A percentile compares a stretch with the other conserved stretches of the same genome.
Conservation (phyloP, 129 eudicot genomes). For the Flaveria bidentis region DNA sequence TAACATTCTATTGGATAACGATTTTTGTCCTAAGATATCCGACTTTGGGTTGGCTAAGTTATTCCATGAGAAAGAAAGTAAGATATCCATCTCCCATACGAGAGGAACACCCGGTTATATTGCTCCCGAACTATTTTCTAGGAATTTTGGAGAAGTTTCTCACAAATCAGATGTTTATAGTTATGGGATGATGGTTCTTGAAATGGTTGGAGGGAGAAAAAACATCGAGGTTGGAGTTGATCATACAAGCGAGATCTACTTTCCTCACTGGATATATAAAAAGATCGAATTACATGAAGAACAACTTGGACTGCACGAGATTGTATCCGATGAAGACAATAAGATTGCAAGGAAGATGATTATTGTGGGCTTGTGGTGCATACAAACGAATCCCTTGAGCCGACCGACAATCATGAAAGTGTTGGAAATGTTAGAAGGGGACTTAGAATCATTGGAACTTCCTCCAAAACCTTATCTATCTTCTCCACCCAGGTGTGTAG, state of each 20-base stretch:
- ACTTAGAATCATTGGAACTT: not conserved
- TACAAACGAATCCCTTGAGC: not conserved
- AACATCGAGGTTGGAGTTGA: constrained; percentile 1
- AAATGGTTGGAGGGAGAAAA: constrained; percentile 1
- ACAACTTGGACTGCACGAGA: not conserved
- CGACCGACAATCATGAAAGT: not conserved
- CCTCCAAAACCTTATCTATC: not conserved
- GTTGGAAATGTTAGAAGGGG: constrained; percentile 3
- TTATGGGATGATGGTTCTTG: constrained; percentile 1
- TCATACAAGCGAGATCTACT: constrained; percentile 2
- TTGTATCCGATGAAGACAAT: not conserved
- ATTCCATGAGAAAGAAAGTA: constrained; percentile 16
- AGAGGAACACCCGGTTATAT: constrained; percentile 4
- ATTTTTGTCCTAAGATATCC: constrained; percentile 37
- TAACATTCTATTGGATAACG: not conserved
- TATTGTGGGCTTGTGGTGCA: constrained; percentile 1
- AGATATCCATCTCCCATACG: not conserved
- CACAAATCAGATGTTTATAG: constrained; percentile 10
- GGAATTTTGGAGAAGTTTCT: not conserved
- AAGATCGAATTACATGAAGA: not conserved
- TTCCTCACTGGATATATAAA: not conserved
- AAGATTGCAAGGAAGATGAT: not conserved
- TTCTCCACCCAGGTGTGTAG: not conserved
- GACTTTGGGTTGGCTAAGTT: constrained; percentile 26
- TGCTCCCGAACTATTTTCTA: not conserved